Base-by-base conservation (phyloP, 139 green algal genomes). In the Haematococcus lacustris region DNA sequence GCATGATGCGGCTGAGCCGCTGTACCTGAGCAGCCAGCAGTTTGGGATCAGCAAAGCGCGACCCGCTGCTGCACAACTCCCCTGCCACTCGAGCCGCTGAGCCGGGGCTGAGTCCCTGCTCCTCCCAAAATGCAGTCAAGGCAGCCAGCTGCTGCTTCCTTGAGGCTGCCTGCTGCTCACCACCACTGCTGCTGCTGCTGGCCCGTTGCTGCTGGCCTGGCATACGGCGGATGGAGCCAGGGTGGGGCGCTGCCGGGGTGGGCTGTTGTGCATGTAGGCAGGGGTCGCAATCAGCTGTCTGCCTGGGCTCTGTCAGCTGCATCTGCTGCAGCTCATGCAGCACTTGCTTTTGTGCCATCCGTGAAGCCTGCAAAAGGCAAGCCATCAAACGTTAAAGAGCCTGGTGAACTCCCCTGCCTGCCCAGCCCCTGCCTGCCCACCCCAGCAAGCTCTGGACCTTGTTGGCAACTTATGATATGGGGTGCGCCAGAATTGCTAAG, bases 241-340 rank as follows among this genome's bases (percentile, higher is more conserved):
- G 53, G 26, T 64, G 53, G 4, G 53, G 63, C 35, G 5, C 32
- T 66, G 60, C 60, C 39, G 60, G 21, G 38, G 60, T 32, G 38
- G 60, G 21, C 4, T n/a, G 4, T 40, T 38, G 60, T 38, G 32
- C 21, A 32, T 4, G 4, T 66, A 32, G n/a, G 6, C 4, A 3
- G 2, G 30, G 32, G 38, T 35, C 37, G 37, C 2, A 26, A n/a
- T 33, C 37, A 28, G 35, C 7, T 69, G 63, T 69, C 63, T 6
- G 30, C 63, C 2, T 50, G 17, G 6, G 2, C 37, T 51, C 63
- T 50, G 63, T 26, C 37, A 69, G 25, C 21, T 69, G 37, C 63
- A 69, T 69, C 63, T 69, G 63, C 63, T 51, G 50, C 4, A 69
- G 38, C 38, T 69, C 63, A 21, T 51, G 34, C 2, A 69, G 63